A percentile compares a stretch with the other conserved stretches of the same genome.
phyloP scores from a whole-genome alignment of 1,284 basidiomycete species.

The Ganoderma leucocontextum region DNA sequence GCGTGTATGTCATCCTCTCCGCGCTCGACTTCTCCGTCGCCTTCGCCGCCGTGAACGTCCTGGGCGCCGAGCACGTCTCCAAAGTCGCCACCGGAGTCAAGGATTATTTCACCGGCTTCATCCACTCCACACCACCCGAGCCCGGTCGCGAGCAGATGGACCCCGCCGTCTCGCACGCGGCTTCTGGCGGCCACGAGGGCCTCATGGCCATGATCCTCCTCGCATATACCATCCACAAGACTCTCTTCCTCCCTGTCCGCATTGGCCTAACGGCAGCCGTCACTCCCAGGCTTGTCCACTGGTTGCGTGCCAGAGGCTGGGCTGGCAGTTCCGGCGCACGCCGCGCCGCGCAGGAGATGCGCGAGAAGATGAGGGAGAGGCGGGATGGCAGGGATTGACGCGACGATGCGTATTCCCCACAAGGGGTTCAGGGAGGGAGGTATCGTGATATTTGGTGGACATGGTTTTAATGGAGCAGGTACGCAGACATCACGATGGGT shows the following conservation, averaged over 20 bases:
- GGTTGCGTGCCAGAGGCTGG: slow-evolving; percentile 82
- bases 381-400: slow-evolving; percentile 39
- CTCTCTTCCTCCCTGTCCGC: slow-evolving; percentile 88
- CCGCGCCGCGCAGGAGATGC: slow-evolving; percentile 70
- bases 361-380: slow-evolving; percentile 53
- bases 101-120: slow-evolving; percentile 51
- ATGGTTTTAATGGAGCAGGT: slow-evolving; percentile 3
- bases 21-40: slow-evolving; percentile 83
- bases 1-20: slow-evolving; percentile 81
- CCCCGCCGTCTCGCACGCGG: slow-evolving; percentile 35
- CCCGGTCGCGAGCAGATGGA: slow-evolving; percentile 71
- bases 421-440: not conserved
- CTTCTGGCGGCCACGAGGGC: slow-evolving; percentile 61
- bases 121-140: slow-evolving; percentile 62
- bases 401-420: not conserved
- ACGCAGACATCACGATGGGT: not conserved
- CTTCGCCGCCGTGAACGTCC: slow-evolving; percentile 85
- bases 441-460: not conserved
- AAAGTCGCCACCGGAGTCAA: slow-evolving; percentile 70
- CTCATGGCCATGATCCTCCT: slow-evolving; percentile 92
- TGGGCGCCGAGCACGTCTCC: slow-evolving; percentile 92
- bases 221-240: slow-evolving; percentile 97
- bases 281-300: slow-evolving; percentile 86
- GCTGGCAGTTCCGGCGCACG: slow-evolving; percentile 71
- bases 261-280: slow-evolving; percentile 90